Evolutionary conservation across 768 basidiomycete genomes (phyloP).

Genomic region (Mrakia hoshinonis): DNA sequence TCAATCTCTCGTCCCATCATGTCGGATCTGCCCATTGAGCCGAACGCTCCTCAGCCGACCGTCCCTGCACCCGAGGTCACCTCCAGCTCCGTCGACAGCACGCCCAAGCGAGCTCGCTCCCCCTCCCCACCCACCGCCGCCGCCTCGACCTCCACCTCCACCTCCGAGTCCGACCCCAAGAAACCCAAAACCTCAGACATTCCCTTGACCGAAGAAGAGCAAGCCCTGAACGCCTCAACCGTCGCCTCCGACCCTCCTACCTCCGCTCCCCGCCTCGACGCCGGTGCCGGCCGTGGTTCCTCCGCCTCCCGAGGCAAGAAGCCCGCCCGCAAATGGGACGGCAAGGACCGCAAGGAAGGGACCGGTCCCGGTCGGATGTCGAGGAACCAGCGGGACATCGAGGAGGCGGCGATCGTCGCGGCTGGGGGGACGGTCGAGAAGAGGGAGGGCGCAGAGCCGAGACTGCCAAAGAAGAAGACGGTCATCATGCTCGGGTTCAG

Average conservation of each 20-base stretch:
- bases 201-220: not conserved
- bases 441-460: conserved; percentile 26
- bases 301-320: conserved; percentile 8
- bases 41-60: too few species aligned
- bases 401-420: not conserved
- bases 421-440: not conserved
- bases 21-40: too few species aligned
- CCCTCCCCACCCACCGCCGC: not conserved
- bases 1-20: too few species aligned
- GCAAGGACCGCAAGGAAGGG: not conserved
- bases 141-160: not conserved
- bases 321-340: conserved; percentile 3
- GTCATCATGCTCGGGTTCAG: conserved; percentile 69
- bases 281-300: not conserved
- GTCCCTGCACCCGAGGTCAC: not conserved
- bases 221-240: not conserved
- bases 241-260: too few species aligned
- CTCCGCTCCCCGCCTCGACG: not conserved
- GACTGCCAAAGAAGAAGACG: conserved; percentile 66
- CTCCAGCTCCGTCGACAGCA: not conserved
- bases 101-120: not conserved
- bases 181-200: not conserved
- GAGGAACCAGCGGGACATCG: not conserved
- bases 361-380: not conserved
- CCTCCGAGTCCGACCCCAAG: not conserved